Conservation (phyloP, 441 rosid genomes). For the Hura crepitans region DNA sequence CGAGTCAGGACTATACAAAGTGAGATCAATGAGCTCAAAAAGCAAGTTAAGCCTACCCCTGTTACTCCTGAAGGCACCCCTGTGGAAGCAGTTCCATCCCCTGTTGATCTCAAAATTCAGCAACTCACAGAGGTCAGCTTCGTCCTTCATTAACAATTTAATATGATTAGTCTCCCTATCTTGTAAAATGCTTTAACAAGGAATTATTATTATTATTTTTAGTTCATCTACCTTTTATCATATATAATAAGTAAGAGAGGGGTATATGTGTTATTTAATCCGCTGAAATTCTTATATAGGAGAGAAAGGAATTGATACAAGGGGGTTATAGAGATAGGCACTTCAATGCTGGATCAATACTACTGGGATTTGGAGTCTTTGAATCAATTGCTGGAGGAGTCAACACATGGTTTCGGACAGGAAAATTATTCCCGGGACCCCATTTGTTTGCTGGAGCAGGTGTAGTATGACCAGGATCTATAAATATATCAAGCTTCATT, state of each 20-base stretch:
- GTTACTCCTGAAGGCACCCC: conserved; percentile 70
- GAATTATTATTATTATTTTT: background rate
- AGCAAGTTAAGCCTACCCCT: conserved; percentile 66
- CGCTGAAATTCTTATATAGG: conserved; percentile 35
- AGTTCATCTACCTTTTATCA: too few species aligned
- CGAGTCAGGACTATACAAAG: conserved; percentile 72
- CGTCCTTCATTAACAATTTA: background rate
- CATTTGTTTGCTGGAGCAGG: conserved; percentile 93
- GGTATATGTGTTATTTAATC: background rate
- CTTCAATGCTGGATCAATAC: conserved; percentile 73
- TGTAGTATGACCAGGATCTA: conserved; percentile 5
- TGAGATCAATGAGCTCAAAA: conserved; percentile 75
- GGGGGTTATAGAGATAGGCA: conserved; percentile 75
- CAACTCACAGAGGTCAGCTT: conserved; percentile 59
- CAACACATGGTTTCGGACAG: conserved; percentile 78
- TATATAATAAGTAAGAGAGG: too few species aligned
- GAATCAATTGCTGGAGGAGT: conserved; percentile 71
- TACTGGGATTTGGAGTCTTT: conserved; percentile 81
- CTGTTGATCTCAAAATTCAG: conserved; percentile 58
- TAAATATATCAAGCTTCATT: background rate
- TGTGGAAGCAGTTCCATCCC: conserved; percentile 51
- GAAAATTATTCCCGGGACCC: conserved; percentile 92
- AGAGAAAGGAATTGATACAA: conserved; percentile 79
- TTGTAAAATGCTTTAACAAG: background rate
- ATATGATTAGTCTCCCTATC: background rate